Base-by-base conservation (phyloP, 495 filamentous ascomycete species). In the Xylaria palmicola region DNA sequence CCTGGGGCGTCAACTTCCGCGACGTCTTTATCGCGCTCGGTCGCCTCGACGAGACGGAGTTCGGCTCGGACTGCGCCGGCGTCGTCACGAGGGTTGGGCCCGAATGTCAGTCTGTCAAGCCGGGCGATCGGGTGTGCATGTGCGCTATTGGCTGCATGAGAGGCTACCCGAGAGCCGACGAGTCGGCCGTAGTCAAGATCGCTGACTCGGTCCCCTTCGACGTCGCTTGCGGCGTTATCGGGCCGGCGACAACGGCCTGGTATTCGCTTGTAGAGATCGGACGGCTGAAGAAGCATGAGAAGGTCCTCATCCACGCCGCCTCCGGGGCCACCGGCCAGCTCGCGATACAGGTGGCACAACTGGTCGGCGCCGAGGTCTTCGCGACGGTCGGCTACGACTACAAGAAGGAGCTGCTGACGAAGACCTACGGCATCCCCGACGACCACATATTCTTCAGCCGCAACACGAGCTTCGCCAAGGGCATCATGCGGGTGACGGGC, bases 281-380 rank as follows among this genome's bases (percentile, higher is more conserved):
- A 0, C 65, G 71, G 5, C 52, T 81, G 5, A 36, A 47, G 10
- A 66, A 72, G 32, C 81, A 68, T 3, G 79, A 87, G 51, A 77
- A 69, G 13, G 73, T 87, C 5, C 73, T 88, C 13, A 82, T 88
- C 37, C 83, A 87, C 59, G 73, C 74, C 0, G 85, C 75, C 10
- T 67, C 82, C 0, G 80, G 81, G 20, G 77, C 74, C 19, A 71
- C 82, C 1, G 83, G 82, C 24, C 81, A 81, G 59, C 77, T 79
- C 24, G 77, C 83, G 0, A 77, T 86, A 24, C 65, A 73, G 39
- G 60, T 87, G 0, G 77, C 79, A 0, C 70, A 82, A 45, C 61
- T 81, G 52, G 54, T 76, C 5, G 80, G 81, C 0, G 81, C 82
- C 3, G 75, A 83, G 44, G 71, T 87, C 8, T 86, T 79, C 58